phyloP scores from a whole-genome alignment of 768 basidiomycete species.

The Suillus paluster region DNA sequence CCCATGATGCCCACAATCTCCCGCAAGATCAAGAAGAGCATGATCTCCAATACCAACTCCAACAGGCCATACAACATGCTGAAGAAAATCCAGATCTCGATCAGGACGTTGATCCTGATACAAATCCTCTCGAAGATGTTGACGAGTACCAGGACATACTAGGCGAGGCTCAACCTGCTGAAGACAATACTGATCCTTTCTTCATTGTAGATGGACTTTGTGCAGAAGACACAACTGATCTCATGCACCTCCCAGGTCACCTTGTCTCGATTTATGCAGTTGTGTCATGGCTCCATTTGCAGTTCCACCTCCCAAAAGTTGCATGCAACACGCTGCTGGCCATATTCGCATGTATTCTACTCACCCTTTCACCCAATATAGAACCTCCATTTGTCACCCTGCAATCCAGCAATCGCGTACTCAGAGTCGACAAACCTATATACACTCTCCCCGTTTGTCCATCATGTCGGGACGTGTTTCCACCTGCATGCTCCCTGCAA shows the following conservation, averaged over 20 bases:
- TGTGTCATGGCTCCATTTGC: slow-evolving; percentile 32
- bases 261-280: slow-evolving; percentile 27
- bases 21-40: slow-evolving; percentile 6
- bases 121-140: no score
- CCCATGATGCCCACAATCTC: slow-evolving; percentile 5
- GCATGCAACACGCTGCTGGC: slow-evolving; percentile 29
- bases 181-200: not conserved
- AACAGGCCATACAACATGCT: not conserved
- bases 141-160: no score
- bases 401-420: slow-evolving; percentile 17
- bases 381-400: slow-evolving; percentile 25
- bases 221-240: not conserved
- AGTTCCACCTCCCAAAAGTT: slow-evolving; percentile 29
- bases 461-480: slow-evolving; percentile 25
- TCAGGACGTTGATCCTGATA: not conserved
- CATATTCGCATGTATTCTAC: slow-evolving; percentile 18
- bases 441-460: slow-evolving; percentile 29
- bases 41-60: not conserved
- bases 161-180: not conserved
- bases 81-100: not conserved
- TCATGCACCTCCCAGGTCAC: slow-evolving; percentile 22
- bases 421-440: slow-evolving; percentile 24
- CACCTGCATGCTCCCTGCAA: slow-evolving; percentile 7
- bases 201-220: not conserved
- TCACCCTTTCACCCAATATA: slow-evolving; percentile 10